Base-by-base conservation (phyloP, 352 stramenopile species). In the Pythium biforme region DNA sequence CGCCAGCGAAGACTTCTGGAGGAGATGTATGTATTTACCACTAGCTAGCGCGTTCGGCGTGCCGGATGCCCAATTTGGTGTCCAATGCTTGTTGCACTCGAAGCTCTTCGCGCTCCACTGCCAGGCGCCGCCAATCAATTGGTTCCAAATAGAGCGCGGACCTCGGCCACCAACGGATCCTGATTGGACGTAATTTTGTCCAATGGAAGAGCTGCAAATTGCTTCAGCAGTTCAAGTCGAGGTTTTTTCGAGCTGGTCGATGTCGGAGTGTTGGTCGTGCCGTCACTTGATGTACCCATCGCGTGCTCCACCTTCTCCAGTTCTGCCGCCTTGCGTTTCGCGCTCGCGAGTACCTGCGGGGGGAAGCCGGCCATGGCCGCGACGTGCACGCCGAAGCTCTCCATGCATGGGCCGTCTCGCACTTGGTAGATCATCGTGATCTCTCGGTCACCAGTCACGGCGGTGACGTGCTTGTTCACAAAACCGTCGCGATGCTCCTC, bases 301-400 rank as follows among this genome's bases (percentile, higher is more conserved):
- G 64, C 73, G 43, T 71, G 70, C 64, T 89, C 77, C 41, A 92
- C 83, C 20, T 71, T 71, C 77, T 99, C 96, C n/a, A 99, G 85
- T 65, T 98, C 89, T 7, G 83, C 78, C 27, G 95, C 97, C 78
- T 99, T 99, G 39, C 81, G 78, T 64, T 96, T 96, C 56, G 97
- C 97, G 69, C 94, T 92, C 31, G 77, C 74, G 57, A 99, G 95
- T 25, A 99, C 96, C 3, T 77, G 74, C 6, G 56, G 19, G 5
- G 98, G 98, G 62, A 99, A 99, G 52, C 95, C 88, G 15, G 96
- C 97, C 86, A 99, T 97, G 59, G 97, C 86, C 10, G 97, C 98
- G 19, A 99, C 97, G 73, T 99, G 95, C 55, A 99, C 98, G 51
- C 98, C 98, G 76, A 99, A 99, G 64, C 89, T 98, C 75, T 99